Conservation (phyloP, 352 stramenopile genomes). For the Globisporangium perplexum region DNA sequence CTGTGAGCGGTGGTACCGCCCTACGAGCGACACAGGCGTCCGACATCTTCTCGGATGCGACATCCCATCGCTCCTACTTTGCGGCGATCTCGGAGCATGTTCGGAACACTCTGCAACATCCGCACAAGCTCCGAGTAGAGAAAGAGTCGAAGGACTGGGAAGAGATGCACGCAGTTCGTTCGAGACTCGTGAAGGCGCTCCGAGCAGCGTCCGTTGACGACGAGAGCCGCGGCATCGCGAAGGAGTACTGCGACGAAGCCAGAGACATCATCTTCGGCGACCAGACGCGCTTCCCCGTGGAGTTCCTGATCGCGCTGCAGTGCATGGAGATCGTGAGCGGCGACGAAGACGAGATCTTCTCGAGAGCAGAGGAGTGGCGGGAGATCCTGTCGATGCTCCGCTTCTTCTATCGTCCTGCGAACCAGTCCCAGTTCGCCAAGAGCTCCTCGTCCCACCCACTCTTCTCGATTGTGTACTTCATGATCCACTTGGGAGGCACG, state of each 20-base stretch:
- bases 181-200: constrained; percentile 31
- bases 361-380: constrained; percentile 23
- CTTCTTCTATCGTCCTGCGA: constrained; percentile 68
- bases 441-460: constrained; percentile 48
- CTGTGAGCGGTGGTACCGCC: neutral
- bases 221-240: constrained; percentile 15
- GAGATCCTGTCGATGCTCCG: constrained; percentile 39
- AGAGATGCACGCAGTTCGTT: constrained; percentile 31
- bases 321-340: constrained; percentile 33
- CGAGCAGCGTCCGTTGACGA: constrained; percentile 19
- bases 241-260: constrained; percentile 23
- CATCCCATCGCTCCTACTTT: constrained; percentile 4
- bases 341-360: constrained; percentile 21
- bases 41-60: constrained; percentile 5
- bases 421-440: constrained; percentile 43
- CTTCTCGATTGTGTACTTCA: constrained; percentile 49
- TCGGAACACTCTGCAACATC: constrained; percentile 8
- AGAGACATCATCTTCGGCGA: constrained; percentile 29
- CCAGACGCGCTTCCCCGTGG: constrained; percentile 46
- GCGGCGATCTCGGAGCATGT: constrained; percentile 3
- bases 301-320: constrained; percentile 47
- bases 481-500: constrained; percentile 9
- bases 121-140: constrained; percentile 25
- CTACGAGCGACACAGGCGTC: neutral
- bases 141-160: constrained; percentile 31